These are phyloP conservation scores for Rugonectria rugulosa DNA, from an alignment of 2,329 filamentous ascomycete species.

Conservation along the genomic window DNA sequence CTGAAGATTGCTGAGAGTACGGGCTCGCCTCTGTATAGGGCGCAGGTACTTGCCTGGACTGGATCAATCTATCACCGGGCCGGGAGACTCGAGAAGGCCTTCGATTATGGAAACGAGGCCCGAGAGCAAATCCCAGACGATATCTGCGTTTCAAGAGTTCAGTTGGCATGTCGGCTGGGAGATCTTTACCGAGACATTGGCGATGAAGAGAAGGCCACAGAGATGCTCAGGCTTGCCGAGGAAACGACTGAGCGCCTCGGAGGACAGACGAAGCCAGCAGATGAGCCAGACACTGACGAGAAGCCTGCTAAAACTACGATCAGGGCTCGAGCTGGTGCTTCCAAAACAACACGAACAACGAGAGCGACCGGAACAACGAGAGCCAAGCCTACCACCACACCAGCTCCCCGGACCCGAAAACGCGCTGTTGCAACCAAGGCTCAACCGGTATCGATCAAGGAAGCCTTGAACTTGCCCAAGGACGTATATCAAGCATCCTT, in stretches of 20 bases:
- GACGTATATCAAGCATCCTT: slow-evolving; percentile 48
- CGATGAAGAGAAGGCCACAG: slow-evolving; percentile 52
- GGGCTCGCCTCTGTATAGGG: slow-evolving; percentile 65
- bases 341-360: slow-evolving; percentile 37
- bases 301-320: slow-evolving; percentile 17
- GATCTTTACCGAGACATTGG: slow-evolving; percentile 61
- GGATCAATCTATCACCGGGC: slow-evolving; percentile 64
- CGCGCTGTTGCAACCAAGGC: slow-evolving; percentile 34
- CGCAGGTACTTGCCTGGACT: slow-evolving; percentile 62
- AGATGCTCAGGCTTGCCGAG: slow-evolving; percentile 59
- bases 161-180: slow-evolving; percentile 62
- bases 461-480: slow-evolving; percentile 33
- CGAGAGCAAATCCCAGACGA: slow-evolving; percentile 58
- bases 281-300: slow-evolving; percentile 12
- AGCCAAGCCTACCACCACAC: slow-evolving; percentile 27
- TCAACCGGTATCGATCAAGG: slow-evolving; percentile 30
- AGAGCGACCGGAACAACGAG: slow-evolving; percentile 37
- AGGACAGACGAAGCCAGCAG: slow-evolving; percentile 28
- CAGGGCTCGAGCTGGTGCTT: slow-evolving; percentile 29
- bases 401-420: slow-evolving; percentile 28
- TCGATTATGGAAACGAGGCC: slow-evolving; percentile 61
- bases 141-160: slow-evolving; percentile 45
- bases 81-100: slow-evolving; percentile 66
- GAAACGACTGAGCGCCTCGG: slow-evolving; percentile 50
- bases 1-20: slow-evolving; percentile 77